These are phyloP conservation scores for Macrocybe gigantea DNA, from an alignment of 768 basidiomycete species.

Conservation along the genomic window DNA sequence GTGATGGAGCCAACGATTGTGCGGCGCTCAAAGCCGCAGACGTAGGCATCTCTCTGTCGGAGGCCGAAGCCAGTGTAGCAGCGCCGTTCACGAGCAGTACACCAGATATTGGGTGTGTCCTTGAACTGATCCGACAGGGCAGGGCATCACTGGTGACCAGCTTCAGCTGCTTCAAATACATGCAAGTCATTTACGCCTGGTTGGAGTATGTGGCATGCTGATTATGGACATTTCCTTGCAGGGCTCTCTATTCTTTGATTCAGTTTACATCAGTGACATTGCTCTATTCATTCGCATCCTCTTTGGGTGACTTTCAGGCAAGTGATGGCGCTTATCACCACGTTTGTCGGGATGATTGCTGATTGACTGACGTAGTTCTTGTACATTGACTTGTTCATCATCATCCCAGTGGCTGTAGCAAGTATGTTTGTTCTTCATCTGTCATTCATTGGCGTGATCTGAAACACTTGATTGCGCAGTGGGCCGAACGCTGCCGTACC, in stretches of 20 bases:
- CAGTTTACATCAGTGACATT: constrained; percentile 98
- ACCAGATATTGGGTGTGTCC: constrained; percentile 92
- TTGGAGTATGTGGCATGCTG: not conserved
- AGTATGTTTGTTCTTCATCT: constrained; percentile 50
- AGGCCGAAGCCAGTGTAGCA: constrained; percentile 97
- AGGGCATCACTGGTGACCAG: constrained; percentile 94
- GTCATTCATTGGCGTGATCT: constrained; percentile 1
- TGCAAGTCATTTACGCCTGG: constrained; percentile 50
- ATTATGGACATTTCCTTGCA: constrained; percentile 24
- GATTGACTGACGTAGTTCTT: constrained; percentile 56
- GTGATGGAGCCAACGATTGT: constrained; percentile 98
- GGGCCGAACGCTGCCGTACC: constrained; percentile 91
- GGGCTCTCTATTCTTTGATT: constrained; percentile 97
- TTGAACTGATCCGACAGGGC: constrained; percentile 96
- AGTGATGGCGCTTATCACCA: constrained; percentile 11
- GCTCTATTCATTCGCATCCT: constrained; percentile 94
- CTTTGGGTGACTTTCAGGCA: constrained; percentile 94
- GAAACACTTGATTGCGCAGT: constrained; percentile 42
- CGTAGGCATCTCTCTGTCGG: constrained; percentile 93
- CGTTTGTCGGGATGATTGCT: constrained; percentile 1
- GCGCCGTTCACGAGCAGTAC: constrained; percentile 94
- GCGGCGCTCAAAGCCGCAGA: constrained; percentile 98
- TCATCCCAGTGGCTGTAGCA: constrained; percentile 92
- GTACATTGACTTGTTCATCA: constrained; percentile 97
- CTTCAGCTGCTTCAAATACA: constrained; percentile 99